Evolutionary conservation across 2,329 filamentous ascomycete species (phyloP).

Genomic region (Metarhizium anisopliae): DNA sequence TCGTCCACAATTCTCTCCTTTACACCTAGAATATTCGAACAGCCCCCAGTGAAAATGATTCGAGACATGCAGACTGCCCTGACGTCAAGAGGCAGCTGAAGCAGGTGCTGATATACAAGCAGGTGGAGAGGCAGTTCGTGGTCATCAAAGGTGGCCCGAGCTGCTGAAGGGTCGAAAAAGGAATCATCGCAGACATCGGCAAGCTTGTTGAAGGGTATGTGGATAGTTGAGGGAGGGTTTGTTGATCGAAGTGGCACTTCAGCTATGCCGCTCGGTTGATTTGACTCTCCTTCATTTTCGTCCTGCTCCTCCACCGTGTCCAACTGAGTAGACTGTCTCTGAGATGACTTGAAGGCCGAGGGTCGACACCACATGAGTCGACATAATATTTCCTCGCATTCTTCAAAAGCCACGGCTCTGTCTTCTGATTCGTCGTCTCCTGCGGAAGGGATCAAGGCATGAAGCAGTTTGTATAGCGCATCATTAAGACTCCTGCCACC

Average conservation of each 20-base stretch:
- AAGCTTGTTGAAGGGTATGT: slow-evolving; percentile 60
- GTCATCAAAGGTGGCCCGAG: slow-evolving; percentile 62
- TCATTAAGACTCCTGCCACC: slow-evolving; percentile 65
- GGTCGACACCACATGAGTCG: slow-evolving; percentile 68
- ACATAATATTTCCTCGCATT: slow-evolving; percentile 70
- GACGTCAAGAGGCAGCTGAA: slow-evolving; percentile 71
- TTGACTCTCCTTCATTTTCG: slow-evolving; percentile 34
- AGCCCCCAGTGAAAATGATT: slow-evolving; percentile 78
- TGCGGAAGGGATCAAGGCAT: slow-evolving; percentile 16
- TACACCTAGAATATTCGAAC: slow-evolving; percentile 69
- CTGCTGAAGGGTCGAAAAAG: slow-evolving; percentile 54
- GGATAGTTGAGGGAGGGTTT: slow-evolving; percentile 43
- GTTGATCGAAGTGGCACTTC: slow-evolving; percentile 39
- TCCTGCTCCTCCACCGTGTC: slow-evolving; percentile 50
- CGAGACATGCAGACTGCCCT: slow-evolving; percentile 81
- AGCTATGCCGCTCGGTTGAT: slow-evolving; percentile 19
- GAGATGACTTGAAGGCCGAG: slow-evolving; percentile 21
- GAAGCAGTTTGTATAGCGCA: slow-evolving; percentile 57
- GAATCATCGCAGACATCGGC: slow-evolving; percentile 66
- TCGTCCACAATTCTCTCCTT: slow-evolving; percentile 71
- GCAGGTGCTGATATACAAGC: slow-evolving; percentile 66
- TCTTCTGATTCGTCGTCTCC: slow-evolving; percentile 19
- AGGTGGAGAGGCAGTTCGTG: slow-evolving; percentile 72
- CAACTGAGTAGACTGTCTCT: slow-evolving; percentile 28
- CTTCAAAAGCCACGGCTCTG: slow-evolving; percentile 56